Evolutionary conservation across 768 basidiomycete genomes (phyloP), one percentile per base, ranked within the genome.

Genomic region (Tylopilus rubrobrunneus): DNA sequence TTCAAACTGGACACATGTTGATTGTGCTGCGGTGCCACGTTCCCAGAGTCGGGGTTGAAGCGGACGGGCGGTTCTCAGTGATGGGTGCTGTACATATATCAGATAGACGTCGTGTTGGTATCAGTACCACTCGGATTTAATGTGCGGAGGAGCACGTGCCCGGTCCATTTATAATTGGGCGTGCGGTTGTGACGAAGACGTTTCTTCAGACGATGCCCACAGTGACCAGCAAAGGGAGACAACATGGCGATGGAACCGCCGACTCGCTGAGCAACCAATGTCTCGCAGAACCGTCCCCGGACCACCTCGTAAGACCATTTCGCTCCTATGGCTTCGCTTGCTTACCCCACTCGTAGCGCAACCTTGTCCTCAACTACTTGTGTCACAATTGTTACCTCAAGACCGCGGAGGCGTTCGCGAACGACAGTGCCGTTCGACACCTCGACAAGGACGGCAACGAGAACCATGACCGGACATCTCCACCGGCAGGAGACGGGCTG

Each of bases 331-430:
- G 7, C 40, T 47, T 34, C 7, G 31, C 17, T 45, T 53, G 46
- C 55, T 57, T 46, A 45, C 33, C 45, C 42, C 27, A 39, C 55
- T 12, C 53, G 11, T 63, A 90, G 88, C 82, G 84, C 42, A 67
- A 78, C 17, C 71, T 92, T 44, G 85, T 92, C 15, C 73, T 92
- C 36, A 84, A 89, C 61, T 92, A 91, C 64, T 79, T 93, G 1
- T 81, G 80, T 51, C 87, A 92, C 61, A 78, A 81, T 39, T 86
- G 85, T 53, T 89, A 85, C 67, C 80, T 82, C n/a, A 72, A 73
- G 37, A 89, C 91, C 0, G 87, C 88, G 3, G 74, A 76, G 33
- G 84, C 83, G 0, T 89, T 93, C 57, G 76, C 78, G 7, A 73
- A 75, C 40, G 86, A 89, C 48, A 85, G 82, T 53, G 73, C 80